A percentile compares a stretch with the other conserved stretches of the same genome.
phyloP scores from a whole-genome alignment of 2,329 filamentous ascomycete species.

The Nemania sp. region DNA sequence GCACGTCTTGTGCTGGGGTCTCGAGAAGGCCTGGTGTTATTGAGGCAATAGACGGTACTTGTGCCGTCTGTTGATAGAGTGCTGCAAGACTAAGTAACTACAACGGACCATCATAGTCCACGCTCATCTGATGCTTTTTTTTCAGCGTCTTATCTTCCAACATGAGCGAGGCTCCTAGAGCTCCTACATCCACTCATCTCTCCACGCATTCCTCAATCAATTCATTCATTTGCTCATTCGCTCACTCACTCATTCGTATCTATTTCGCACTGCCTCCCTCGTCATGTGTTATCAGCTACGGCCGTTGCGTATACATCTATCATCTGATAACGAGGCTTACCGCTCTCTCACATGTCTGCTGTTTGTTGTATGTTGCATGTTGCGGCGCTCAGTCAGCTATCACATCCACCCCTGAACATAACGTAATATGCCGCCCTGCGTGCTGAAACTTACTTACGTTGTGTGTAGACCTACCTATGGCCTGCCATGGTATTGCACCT shows the following conservation, averaged over 20 bases:
- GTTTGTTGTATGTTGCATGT: constrained; percentile 19
- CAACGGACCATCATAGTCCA: constrained; percentile 66
- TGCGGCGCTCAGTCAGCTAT: constrained; percentile 6
- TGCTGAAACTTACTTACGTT: neutral
- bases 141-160: constrained; percentile 46
- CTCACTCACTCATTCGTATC: neutral
- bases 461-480: neutral
- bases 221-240: neutral
- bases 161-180: constrained; percentile 65
- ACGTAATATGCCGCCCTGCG: neutral
- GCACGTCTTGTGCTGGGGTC: constrained; percentile 52
- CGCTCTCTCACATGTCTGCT: neutral
- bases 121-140: constrained; percentile 55
- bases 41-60: constrained; percentile 41
- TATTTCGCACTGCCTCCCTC: neutral
- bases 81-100: constrained; percentile 58
- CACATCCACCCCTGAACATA: neutral
- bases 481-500: neutral
- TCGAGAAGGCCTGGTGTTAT: constrained; percentile 49
- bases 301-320: constrained; percentile 6
- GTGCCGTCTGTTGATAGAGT: constrained; percentile 37
- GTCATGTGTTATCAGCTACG: constrained; percentile 18
- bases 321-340: constrained; percentile 18
- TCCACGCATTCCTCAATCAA: neutral
- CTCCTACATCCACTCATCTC: constrained; percentile 56